Conservation (phyloP, 2,329 filamentous ascomycete genomes). For the Aspergillus terreus region DNA sequence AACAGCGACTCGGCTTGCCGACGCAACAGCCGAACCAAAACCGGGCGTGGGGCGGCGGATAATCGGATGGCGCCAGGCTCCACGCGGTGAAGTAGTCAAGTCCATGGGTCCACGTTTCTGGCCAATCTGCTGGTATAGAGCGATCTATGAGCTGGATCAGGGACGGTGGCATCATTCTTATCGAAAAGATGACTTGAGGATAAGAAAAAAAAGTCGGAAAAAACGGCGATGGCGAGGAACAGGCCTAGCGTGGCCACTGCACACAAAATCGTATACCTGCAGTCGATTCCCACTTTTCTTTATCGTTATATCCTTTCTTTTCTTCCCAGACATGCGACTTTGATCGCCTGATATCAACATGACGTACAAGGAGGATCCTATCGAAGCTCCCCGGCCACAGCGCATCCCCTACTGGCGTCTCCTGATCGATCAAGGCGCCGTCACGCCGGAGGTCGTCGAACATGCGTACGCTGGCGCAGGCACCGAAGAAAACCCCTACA, state of each 20-base stretch:
- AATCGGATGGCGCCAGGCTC: neutral
- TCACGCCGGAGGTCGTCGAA: slow-evolving; percentile 56
- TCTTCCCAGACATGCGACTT: neutral
- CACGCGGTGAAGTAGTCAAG: neutral
- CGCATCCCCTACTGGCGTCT: slow-evolving; percentile 46
- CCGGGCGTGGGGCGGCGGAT: neutral
- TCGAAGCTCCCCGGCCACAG: neutral
- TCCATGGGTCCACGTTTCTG: neutral
- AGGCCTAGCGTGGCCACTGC: no score
- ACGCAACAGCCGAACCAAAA: neutral
- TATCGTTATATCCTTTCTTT: neutral
- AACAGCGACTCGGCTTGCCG: neutral
- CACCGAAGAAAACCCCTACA: slow-evolving; percentile 63
- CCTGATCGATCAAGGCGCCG: slow-evolving; percentile 55
- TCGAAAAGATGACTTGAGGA: neutral
- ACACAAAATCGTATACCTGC: no score
- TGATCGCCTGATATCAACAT: neutral
- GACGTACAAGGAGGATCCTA: neutral
- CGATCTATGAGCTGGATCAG: neutral
- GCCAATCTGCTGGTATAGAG: neutral
- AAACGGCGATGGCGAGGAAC: no score
- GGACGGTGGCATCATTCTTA: neutral
- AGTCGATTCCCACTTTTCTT: no score
- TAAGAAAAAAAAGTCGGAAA: neutral
- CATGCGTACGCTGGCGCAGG: slow-evolving; percentile 59